phyloP scores from a whole-genome alignment of 495 filamentous ascomycete species.

The Astrocystis sublimbata region DNA sequence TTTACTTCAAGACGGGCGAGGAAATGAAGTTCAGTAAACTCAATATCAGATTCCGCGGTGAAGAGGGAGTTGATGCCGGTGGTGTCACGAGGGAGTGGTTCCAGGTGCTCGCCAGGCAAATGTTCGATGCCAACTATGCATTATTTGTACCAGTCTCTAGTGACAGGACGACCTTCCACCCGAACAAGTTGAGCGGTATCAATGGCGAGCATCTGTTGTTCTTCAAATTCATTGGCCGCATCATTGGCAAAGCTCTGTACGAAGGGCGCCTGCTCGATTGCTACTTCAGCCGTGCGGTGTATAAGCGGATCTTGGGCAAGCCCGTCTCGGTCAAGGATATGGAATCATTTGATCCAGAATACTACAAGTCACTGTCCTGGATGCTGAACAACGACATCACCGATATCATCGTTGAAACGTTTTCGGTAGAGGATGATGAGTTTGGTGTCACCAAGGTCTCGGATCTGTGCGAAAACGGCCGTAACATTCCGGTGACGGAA shows the following conservation, averaged over 20 bases:
- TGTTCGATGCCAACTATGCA: constrained; percentile 99
- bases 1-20: constrained; percentile 91
- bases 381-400: constrained; percentile 99
- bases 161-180: constrained; percentile 99
- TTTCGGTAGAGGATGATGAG: constrained; percentile 87
- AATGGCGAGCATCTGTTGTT: constrained; percentile 96
- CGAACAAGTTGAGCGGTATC: constrained; percentile 87
- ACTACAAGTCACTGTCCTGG: constrained; percentile 99
- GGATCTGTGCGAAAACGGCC: constrained; percentile 83
- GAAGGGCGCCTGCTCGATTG: constrained; percentile 95
- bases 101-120: constrained; percentile 93
- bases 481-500: constrained; percentile 90
- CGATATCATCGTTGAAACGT: constrained; percentile 97
- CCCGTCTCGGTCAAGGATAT: constrained; percentile 98
- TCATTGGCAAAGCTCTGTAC: constrained; percentile 98
- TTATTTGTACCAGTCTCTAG: constrained; percentile 95
- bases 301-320: constrained; percentile 94
- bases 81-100: constrained; percentile 99
- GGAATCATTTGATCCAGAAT: constrained; percentile 97
- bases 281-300: constrained; percentile 97
- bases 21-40: constrained; percentile 99
- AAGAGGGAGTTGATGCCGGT: constrained; percentile 97
- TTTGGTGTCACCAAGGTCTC: constrained; percentile 88
- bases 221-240: constrained; percentile 99
- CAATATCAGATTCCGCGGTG: constrained; percentile 94